Evolutionary conservation across 495 filamentous ascomycete genomes (phyloP).

Genomic region (Tuber aestivum): DNA sequence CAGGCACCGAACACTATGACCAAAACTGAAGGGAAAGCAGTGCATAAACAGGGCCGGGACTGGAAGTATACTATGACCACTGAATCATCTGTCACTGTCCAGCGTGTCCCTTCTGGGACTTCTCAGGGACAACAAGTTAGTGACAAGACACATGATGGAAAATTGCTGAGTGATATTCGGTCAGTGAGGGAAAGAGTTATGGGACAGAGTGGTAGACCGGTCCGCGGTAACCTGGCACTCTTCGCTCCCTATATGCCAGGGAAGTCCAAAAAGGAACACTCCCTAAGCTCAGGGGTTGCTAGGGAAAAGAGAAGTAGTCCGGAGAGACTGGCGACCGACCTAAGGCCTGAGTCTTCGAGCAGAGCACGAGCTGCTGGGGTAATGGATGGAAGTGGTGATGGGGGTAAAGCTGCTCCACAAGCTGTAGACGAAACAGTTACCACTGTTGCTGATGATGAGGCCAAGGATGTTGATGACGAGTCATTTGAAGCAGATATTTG

Average conservation of each 20-base stretch:
- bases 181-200: constrained; percentile 36
- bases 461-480: constrained; percentile 16
- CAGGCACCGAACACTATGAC: constrained; percentile 12
- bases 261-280: constrained; percentile 8
- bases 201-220: constrained; percentile 16
- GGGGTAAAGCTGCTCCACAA: background rate
- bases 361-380: constrained; percentile 16
- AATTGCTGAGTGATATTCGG: constrained; percentile 42
- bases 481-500: constrained; percentile 39
- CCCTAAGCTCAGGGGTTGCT: background rate
- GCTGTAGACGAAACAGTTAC: background rate
- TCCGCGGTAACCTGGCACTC: constrained; percentile 31
- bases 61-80: constrained; percentile 5
- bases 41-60: constrained; percentile 8
- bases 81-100: constrained; percentile 3
- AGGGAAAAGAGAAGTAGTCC: constrained; percentile 1
- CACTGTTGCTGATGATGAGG: constrained; percentile 1
- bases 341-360: constrained; percentile 14
- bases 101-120: constrained; percentile 19
- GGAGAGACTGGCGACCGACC: background rate
- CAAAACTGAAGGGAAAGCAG: constrained; percentile 4
- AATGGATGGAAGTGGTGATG: constrained; percentile 24
- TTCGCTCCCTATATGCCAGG: constrained; percentile 39
- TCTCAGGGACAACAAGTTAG: constrained; percentile 23
- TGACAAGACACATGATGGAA: constrained; percentile 33